Percentiles rank a stretch among this genome's conserved stretches.
Conservation (phyloP, 2,329 filamentous ascomycete genomes). For the Incumbomyces lentus region DNA sequence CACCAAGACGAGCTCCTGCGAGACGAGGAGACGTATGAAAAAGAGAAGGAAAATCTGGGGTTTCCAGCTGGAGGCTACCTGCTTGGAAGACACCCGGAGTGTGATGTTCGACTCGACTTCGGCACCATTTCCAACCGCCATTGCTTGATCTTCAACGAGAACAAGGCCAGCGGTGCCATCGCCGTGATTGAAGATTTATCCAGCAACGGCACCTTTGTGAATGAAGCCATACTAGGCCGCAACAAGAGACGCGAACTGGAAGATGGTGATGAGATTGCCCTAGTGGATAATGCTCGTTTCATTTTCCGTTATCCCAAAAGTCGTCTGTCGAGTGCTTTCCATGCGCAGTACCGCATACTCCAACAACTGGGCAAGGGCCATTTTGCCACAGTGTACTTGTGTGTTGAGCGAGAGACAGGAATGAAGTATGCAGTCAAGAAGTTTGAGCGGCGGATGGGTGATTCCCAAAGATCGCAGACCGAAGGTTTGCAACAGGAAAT, state of each 20-base stretch:
- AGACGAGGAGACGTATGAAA: constrained; percentile 50
- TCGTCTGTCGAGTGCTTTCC: constrained; percentile 63
- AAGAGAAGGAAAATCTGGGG: constrained; percentile 47
- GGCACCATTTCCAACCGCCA: constrained; percentile 75
- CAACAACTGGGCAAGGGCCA: constrained; percentile 88
- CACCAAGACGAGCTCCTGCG: constrained; percentile 41
- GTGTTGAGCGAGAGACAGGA: constrained; percentile 74
- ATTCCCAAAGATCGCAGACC: constrained; percentile 71
- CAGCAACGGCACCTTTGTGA: constrained; percentile 92
- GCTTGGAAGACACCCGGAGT: constrained; percentile 86
- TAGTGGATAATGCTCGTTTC: constrained; percentile 76
- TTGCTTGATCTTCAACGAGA: constrained; percentile 46
- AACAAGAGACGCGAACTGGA: constrained; percentile 84
- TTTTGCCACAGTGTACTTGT: constrained; percentile 87
- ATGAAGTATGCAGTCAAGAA: constrained; percentile 85
- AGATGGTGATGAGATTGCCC: constrained; percentile 81
- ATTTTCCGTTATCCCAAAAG: constrained; percentile 81
- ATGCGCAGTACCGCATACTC: constrained; percentile 73
- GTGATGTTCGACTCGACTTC: constrained; percentile 66
- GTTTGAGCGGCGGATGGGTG: constrained; percentile 75
- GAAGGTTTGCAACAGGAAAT: constrained; percentile 92
- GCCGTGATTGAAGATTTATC: constrained; percentile 88
- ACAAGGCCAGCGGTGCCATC: constrained; percentile 45
- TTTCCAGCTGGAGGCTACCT: constrained; percentile 72
- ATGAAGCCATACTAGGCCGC: constrained; percentile 78